Base-by-base conservation (phyloP, 2,329 filamentous ascomycete species). In the Alternaria arborescens region DNA sequence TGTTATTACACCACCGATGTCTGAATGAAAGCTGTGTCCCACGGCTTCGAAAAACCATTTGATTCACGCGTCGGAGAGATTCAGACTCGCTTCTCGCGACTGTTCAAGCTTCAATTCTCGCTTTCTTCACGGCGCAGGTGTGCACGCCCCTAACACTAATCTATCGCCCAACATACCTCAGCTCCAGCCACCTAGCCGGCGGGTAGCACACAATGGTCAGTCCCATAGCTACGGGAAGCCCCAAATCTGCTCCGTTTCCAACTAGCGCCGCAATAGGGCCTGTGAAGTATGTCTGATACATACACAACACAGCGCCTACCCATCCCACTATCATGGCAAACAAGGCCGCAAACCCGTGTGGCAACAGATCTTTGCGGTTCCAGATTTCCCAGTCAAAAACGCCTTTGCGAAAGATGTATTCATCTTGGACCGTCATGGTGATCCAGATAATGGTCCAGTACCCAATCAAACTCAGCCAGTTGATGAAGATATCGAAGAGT, bases 401-500 rank as follows among this genome's bases (percentile, higher is more conserved):
- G 4, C 61, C 62, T 20, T 64, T 60, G 4, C 66, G 61, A 56
- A 73, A 73, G 16, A 73, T 61, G 30, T 64, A 66, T 24, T 72
- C 65, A 48, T 73, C 71, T 34, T 70, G 63, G 0, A 65, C 14
- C 3, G 66, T 71, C 60, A 70, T 71, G 6, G 64, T 65, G 18
- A 72, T 67, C 65, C 64, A 71, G 30, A 71, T 67, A 8, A 69
- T 68, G 2, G 66, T 68, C 71, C 67, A 73, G 46, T 72, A 73
- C 5, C 69, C 68, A n/a, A 73, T 74, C 77, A 79, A 65, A 74
- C 54, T 60, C 5, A 70, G 78, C 79, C 80, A 91, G 90, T 16
- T 89, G 89, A 0, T 89, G 87, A 64, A 92, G 88, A 38, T 88
- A 11, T 81, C 80, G 1, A 87, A 84, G 2, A 91, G 80, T 61